Evolutionary conservation across 1,284 basidiomycete genomes (phyloP).

Genomic region (Xerocomus minutiporus): DNA sequence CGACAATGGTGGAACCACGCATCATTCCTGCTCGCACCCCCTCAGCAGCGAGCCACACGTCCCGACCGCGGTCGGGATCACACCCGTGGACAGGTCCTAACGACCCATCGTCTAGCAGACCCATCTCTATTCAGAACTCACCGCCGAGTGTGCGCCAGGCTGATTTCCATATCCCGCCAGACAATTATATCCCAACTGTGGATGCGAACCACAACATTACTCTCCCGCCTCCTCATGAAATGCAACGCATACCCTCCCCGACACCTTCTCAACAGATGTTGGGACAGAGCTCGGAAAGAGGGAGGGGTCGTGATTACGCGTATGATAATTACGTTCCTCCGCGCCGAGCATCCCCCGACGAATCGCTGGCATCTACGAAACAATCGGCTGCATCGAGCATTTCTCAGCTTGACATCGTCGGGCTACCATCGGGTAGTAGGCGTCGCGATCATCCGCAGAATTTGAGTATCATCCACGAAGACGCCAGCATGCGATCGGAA

Average conservation of each 20-base stretch:
- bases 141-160: conserved; percentile 10
- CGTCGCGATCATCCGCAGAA: conserved; percentile 26
- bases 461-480: conserved; percentile 40
- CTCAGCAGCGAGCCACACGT: conserved; percentile 11
- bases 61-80: conserved; percentile 14
- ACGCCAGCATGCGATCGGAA: conserved; percentile 33
- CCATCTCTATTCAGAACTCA: conserved; percentile 21
- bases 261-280: conserved; percentile 26
- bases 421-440: conserved; percentile 25
- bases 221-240: conserved; percentile 31
- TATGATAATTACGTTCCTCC: conserved; percentile 21
- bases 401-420: conserved; percentile 41
- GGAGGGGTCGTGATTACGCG: conserved; percentile 20
- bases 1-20: conserved; percentile 9
- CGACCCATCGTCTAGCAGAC: conserved; percentile 13
- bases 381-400: conserved; percentile 34
- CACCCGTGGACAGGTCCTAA: conserved; percentile 21
- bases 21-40: conserved; percentile 7
- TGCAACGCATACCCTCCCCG: conserved; percentile 29
- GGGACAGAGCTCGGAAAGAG: conserved; percentile 18
- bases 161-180: conserved; percentile 22
- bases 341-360: conserved; percentile 29
- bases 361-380: conserved; percentile 28
- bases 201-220: conserved; percentile 23
- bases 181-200: conserved; percentile 25